Evolutionary conservation across 306 rosid genomes (phyloP).

Genomic region (Elaeagnus macrophylla): DNA sequence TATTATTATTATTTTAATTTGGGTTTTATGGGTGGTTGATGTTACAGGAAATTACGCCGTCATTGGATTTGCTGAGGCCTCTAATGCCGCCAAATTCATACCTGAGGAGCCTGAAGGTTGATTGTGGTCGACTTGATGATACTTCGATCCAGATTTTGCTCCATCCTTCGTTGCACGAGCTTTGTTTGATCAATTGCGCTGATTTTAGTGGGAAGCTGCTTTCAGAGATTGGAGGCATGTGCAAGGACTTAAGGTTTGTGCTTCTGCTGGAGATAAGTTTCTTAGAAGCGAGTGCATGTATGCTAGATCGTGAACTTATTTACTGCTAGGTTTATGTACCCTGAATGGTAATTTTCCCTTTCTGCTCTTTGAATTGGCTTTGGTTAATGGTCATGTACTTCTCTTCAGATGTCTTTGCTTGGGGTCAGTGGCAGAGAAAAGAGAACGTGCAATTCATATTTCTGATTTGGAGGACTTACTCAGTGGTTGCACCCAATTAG

Average conservation of each 20-base stretch:
- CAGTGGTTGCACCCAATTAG: slow-evolving; percentile 66
- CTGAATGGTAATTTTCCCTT: neutral
- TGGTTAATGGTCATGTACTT: slow-evolving; percentile 23
- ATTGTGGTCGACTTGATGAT: slow-evolving; percentile 75
- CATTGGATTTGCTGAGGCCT: slow-evolving; percentile 49
- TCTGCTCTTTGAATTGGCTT: slow-evolving; percentile 25
- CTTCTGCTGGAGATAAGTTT: neutral
- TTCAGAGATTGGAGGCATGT: slow-evolving; percentile 61
- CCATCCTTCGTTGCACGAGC: slow-evolving; percentile 59
- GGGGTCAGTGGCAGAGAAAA: slow-evolving; percentile 77
- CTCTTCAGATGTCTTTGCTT: slow-evolving; percentile 70
- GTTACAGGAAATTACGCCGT: slow-evolving; percentile 59
- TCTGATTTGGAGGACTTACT: slow-evolving; percentile 86
- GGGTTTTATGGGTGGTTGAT: neutral
- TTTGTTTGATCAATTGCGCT: slow-evolving; percentile 64
- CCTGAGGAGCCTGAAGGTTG: slow-evolving; percentile 53
- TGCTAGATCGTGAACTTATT: slow-evolving; percentile 7
- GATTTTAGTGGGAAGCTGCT: slow-evolving; percentile 83
- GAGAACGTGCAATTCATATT: slow-evolving; percentile 71
- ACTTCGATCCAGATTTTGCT: slow-evolving; percentile 47
- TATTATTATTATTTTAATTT: too few species aligned
- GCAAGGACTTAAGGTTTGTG: slow-evolving; percentile 49
- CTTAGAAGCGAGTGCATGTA: neutral
- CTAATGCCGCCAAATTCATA: slow-evolving; percentile 62
- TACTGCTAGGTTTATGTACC: slow-evolving; percentile 1